Percentiles rank a stretch among this genome's conserved stretches.
Conservation (phyloP, 371 early-diverging fungal species). For the Rhizopus microsporus region DNA sequence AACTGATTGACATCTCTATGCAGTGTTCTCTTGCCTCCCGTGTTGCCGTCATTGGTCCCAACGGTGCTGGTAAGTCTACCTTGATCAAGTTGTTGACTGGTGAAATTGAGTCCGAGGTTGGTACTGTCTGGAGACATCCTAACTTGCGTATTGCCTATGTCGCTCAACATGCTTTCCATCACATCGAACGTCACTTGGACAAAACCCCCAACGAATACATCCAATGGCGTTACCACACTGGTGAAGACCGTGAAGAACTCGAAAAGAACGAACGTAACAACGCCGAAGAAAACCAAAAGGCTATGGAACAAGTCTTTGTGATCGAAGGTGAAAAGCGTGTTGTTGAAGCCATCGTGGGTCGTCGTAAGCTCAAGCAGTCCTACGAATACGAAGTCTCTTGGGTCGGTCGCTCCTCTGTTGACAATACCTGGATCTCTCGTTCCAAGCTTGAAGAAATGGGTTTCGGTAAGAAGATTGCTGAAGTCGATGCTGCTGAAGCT, state of each 20-base stretch:
- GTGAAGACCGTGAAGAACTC: conserved; percentile 80
- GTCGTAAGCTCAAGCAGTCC: conserved; percentile 71
- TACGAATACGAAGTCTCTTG: conserved; percentile 70
- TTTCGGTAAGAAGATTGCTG: conserved; percentile 66
- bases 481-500: conserved; percentile 66
- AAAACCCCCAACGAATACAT: conserved; percentile 82
- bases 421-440: conserved; percentile 74
- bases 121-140: conserved; percentile 78
- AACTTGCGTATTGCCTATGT: conserved; percentile 85
- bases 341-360: conserved; percentile 64
- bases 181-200: conserved; percentile 80
- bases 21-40: conserved; percentile 70
- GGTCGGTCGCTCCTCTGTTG: conserved; percentile 61
- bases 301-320: conserved; percentile 62
- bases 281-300: conserved; percentile 65
- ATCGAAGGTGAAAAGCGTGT: conserved; percentile 66
- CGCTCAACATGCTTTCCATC: conserved; percentile 89
- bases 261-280: conserved; percentile 64
- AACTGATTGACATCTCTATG: conserved; percentile 59
- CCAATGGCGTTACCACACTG: conserved; percentile 81
- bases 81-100: conserved; percentile 86
- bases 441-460: conserved; percentile 71
- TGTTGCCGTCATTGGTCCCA: conserved; percentile 74
- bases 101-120: conserved; percentile 63
- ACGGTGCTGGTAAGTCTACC: conserved; percentile 81